phyloP scores from a whole-genome alignment of 106 monocot genomes.

The Acorus gramineus region DNA sequence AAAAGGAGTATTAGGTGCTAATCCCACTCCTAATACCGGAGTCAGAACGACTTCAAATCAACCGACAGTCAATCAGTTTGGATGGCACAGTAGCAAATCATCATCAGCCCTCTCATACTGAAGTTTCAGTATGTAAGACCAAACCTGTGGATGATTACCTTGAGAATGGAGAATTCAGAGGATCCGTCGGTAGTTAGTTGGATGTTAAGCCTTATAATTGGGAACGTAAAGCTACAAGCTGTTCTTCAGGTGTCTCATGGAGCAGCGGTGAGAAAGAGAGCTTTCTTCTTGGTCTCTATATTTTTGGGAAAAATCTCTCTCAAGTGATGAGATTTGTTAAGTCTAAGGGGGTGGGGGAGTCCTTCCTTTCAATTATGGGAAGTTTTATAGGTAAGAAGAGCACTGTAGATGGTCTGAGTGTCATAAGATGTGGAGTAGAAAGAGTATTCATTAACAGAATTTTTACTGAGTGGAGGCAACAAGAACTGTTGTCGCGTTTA shows the following conservation, averaged over 20 bases:
- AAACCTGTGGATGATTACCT: constrained; percentile 3
- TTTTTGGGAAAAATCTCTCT: constrained; percentile 77
- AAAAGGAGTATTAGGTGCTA: constrained; percentile 66
- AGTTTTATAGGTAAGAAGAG: constrained; percentile 65
- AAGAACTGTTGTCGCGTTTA: constrained; percentile 56
- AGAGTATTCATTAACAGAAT: constrained; percentile 49
- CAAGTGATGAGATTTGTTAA: constrained; percentile 50
- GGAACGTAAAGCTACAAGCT: constrained; percentile 3
- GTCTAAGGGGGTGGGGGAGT: constrained; percentile 56
- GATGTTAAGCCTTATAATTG: not conserved
- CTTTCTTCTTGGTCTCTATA: constrained; percentile 85
- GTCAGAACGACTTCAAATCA: constrained; percentile 11
- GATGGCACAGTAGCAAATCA: not conserved
- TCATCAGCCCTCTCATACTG: not conserved
- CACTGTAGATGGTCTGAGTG: constrained; percentile 68
- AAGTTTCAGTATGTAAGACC: constrained; percentile 11
- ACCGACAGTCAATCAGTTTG: not conserved
- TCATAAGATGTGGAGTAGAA: constrained; percentile 51
- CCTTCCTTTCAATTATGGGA: constrained; percentile 73
- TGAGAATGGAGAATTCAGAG: constrained; percentile 4
- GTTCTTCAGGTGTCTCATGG: constrained; percentile 27
- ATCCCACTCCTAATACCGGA: constrained; percentile 37
- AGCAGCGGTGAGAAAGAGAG: constrained; percentile 40
- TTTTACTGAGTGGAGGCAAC: constrained; percentile 79
- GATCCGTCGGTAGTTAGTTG: not conserved